These are phyloP conservation scores for Phyllosticta paracitricarpa DNA, from an alignment of 2,329 filamentous ascomycete species.

Conservation along the genomic window DNA sequence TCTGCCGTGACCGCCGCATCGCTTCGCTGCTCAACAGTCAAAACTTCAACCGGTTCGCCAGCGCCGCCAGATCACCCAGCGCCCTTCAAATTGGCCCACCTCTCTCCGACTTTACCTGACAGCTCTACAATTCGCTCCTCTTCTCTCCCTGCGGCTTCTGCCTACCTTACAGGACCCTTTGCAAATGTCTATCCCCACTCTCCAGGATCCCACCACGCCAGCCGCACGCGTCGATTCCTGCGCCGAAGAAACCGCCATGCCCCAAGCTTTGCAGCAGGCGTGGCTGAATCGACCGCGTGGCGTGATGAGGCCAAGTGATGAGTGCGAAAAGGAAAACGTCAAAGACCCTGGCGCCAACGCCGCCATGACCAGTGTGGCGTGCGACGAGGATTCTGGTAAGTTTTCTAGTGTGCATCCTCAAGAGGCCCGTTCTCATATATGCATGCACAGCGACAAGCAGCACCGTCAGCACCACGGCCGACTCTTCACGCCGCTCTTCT, in stretches of 20 bases:
- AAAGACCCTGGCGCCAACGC: not conserved
- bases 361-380: not conserved
- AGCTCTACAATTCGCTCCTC: not conserved
- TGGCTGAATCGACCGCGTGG: not conserved
- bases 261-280: not conserved
- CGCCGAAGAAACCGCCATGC: slow-evolving; percentile 1
- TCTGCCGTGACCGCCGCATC: not conserved
- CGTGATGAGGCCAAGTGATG: not conserved
- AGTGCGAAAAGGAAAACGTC: not conserved
- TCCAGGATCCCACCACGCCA: not conserved
- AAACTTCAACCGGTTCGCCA: not conserved
- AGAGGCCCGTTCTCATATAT: not conserved
- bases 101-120: not conserved
- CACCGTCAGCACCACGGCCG: not conserved
- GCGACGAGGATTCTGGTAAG: not conserved
- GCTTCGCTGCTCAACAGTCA: not conserved
- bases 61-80: not conserved
- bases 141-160: not conserved
- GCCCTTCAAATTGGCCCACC: not conserved
- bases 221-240: not conserved
- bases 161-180: not conserved
- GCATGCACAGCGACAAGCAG: not conserved
- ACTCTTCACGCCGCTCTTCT: slow-evolving; percentile 7
- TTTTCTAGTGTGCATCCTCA: not conserved
- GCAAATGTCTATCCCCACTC: not conserved